phyloP scores from a whole-genome alignment of 768 basidiomycete species.

The Lactarius tabidus region DNA sequence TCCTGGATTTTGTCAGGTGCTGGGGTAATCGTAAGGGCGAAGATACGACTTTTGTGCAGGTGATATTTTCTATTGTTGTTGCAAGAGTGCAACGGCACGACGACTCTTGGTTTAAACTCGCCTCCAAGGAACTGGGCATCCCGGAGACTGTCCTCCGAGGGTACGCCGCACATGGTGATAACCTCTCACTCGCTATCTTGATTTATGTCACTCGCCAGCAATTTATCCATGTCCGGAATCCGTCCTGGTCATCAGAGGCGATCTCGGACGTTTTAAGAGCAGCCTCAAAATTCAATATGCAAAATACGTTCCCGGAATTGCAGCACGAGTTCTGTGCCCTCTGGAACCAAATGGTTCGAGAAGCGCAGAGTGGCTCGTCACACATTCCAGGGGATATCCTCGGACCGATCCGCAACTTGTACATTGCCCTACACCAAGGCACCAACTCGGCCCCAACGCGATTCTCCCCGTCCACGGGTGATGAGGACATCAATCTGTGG shows the following conservation, averaged over 20 bases:
- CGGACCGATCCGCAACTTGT: too few relatives aligned
- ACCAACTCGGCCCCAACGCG: too few relatives aligned
- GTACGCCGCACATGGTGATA: background rate
- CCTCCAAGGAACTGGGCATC: background rate
- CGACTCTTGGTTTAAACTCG: background rate
- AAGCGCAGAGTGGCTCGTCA: too few relatives aligned
- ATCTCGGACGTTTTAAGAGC: too few relatives aligned
- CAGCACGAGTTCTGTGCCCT: too few relatives aligned
- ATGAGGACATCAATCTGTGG: background rate
- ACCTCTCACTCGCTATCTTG: background rate
- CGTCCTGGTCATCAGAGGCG: too few relatives aligned
- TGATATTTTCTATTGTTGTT: background rate
- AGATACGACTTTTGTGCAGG: background rate
- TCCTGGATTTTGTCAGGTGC: background rate
- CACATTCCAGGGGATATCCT: too few relatives aligned
- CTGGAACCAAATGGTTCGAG: too few relatives aligned
- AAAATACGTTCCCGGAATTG: background rate
- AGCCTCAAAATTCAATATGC: background rate
- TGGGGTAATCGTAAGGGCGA: background rate
- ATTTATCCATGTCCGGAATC: background rate
- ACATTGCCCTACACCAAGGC: too few relatives aligned
- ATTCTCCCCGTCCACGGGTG: too few relatives aligned
- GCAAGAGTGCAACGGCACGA: background rate
- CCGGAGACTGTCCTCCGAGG: background rate
- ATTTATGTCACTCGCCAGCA: background rate